These are phyloP conservation scores for Geosiphon pyriformis DNA, from an alignment of 192 early-diverging fungal species.

Conservation along the genomic window DNA sequence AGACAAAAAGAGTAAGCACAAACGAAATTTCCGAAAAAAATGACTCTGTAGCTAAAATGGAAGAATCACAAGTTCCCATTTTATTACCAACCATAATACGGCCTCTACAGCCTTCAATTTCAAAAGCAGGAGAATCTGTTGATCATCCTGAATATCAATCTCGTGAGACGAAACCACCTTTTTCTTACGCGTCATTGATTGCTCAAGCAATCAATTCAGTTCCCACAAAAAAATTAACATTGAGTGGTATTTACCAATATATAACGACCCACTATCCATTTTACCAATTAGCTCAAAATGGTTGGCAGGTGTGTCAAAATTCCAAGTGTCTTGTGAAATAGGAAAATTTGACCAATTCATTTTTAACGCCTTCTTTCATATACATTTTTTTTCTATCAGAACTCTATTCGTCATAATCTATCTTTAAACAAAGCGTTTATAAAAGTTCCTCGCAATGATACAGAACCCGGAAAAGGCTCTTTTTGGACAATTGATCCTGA, in stretches of 20 bases:
- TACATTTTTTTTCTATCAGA: slow-evolving; percentile 46
- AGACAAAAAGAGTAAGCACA: too few species aligned
- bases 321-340: neutral
- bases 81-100: neutral
- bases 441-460: slow-evolving; percentile 75
- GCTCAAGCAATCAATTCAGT: slow-evolving; percentile 85
- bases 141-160: slow-evolving; percentile 27
- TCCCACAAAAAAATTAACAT: slow-evolving; percentile 62
- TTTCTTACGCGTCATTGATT: slow-evolving; percentile 85
- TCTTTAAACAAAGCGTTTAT: slow-evolving; percentile 94
- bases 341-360: neutral
- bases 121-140: neutral
- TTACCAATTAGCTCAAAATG: slow-evolving; percentile 77
- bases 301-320: slow-evolving; percentile 78
- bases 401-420: slow-evolving; percentile 94
- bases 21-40: too few species aligned
- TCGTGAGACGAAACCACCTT: slow-evolving; percentile 66
- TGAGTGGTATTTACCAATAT: slow-evolving; percentile 88
- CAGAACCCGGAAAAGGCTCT: slow-evolving; percentile 89
- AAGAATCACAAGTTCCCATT: too few species aligned
- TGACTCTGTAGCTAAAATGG: too few species aligned
- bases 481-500: slow-evolving; percentile 88
- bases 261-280: slow-evolving; percentile 80
- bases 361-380: neutral
- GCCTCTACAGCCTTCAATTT: neutral